phyloP scores from a whole-genome alignment of 441 rosid genomes.

The Brassica hybrid region DNA sequence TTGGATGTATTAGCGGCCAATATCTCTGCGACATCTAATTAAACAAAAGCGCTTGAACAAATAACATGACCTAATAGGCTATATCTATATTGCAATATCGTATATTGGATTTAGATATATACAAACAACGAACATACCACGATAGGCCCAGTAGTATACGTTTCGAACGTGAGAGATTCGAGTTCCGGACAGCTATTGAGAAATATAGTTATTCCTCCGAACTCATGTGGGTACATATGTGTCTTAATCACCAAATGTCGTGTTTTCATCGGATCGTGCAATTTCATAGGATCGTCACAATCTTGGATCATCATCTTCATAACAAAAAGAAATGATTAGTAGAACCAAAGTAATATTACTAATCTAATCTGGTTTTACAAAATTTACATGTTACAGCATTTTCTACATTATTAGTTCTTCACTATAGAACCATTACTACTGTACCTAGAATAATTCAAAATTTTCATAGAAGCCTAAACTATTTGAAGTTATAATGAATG shows the following conservation, averaged over 20 bases:
- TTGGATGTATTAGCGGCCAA: background rate
- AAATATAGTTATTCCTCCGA: constrained; percentile 19
- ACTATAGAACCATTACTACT: background rate
- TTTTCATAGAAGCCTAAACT: background rate
- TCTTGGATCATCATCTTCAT: constrained; percentile 27
- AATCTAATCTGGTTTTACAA: background rate
- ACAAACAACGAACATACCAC: constrained; percentile 3
- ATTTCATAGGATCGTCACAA: constrained; percentile 1
- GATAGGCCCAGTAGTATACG: background rate
- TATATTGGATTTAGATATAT: no score
- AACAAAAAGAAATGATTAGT: background rate
- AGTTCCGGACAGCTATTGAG: constrained; percentile 14
- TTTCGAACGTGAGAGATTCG: constrained; percentile 28
- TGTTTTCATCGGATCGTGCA: constrained; percentile 7
- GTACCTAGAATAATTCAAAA: background rate
- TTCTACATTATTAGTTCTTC: background rate
- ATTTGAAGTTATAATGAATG: background rate
- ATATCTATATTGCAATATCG: background rate
- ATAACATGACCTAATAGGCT: background rate
- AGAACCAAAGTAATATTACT: background rate
- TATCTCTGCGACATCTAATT: background rate
- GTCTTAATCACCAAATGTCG: constrained; percentile 29
- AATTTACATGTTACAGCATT: constrained; percentile 2
- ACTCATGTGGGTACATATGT: constrained; percentile 11
- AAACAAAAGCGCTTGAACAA: background rate